phyloP scores from a whole-genome alignment of 768 basidiomycete species.

The Boletus insuetus region DNA sequence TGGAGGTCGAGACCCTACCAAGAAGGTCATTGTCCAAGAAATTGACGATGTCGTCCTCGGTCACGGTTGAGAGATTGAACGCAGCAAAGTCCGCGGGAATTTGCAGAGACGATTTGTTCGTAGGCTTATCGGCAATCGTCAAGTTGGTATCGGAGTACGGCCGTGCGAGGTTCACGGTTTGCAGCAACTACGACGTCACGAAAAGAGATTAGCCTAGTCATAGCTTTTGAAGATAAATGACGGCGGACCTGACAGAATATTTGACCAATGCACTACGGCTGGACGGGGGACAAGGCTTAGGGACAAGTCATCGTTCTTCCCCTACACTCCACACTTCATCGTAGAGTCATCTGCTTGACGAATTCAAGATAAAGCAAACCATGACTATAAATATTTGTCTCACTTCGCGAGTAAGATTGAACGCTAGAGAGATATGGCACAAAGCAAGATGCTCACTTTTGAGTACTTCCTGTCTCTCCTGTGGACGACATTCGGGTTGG shows the following conservation, averaged over 20 bases:
- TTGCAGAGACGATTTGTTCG: constrained; percentile 56
- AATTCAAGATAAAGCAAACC: too few species aligned
- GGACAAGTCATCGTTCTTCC: too few species aligned
- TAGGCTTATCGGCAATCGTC: constrained; percentile 89
- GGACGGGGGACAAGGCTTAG: constrained; percentile 54
- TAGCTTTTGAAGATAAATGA: neutral
- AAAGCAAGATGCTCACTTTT: too few species aligned
- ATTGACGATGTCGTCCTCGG: constrained; percentile 59
- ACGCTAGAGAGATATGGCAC: too few species aligned
- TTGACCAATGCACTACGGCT: constrained; percentile 71
- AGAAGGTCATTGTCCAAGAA: constrained; percentile 76
- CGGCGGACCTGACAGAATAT: constrained; percentile 68
- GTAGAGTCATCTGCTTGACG: too few species aligned
- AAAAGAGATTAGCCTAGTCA: neutral
- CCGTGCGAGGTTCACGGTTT: constrained; percentile 54
- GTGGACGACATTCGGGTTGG: too few species aligned
- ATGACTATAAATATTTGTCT: too few species aligned
- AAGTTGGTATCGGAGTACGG: constrained; percentile 73
- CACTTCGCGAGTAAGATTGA: too few species aligned
- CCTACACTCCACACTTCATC: too few species aligned
- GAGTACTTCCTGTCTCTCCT: too few species aligned
- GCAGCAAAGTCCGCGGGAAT: constrained; percentile 68
- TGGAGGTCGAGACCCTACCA: constrained; percentile 87
- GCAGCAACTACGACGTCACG: constrained; percentile 40
- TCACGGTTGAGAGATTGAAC: constrained; percentile 39